phyloP scores from a whole-genome alignment of 2,329 filamentous ascomycete genomes.

The Diplocarpon mali region DNA sequence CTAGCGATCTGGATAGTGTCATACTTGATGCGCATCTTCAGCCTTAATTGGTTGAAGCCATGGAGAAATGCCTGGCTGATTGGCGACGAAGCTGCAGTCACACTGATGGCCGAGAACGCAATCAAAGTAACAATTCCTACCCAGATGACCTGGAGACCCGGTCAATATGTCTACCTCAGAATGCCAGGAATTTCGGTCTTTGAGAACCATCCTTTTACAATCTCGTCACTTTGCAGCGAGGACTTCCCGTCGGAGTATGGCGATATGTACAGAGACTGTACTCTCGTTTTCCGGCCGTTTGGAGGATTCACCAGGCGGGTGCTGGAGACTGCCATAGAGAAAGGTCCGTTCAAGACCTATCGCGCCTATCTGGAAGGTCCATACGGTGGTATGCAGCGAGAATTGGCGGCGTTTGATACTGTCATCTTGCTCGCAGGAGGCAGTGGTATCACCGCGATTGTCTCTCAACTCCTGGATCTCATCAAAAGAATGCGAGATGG shows the following conservation, averaged over 20 bases:
- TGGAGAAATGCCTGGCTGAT: slow-evolving; percentile 72
- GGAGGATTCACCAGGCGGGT: slow-evolving; percentile 82
- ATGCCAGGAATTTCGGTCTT: slow-evolving; percentile 88
- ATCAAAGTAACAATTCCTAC: slow-evolving; percentile 93
- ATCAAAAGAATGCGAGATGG: slow-evolving; percentile 94
- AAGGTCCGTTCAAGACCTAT: slow-evolving; percentile 85
- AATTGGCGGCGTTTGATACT: slow-evolving; percentile 85
- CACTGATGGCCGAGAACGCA: slow-evolving; percentile 83
- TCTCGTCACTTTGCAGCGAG: slow-evolving; percentile 82
- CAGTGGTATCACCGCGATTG: slow-evolving; percentile 85
- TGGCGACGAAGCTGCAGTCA: slow-evolving; percentile 84
- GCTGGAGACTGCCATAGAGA: slow-evolving; percentile 69
- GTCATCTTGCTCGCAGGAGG: slow-evolving; percentile 89
- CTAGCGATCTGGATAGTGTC: slow-evolving; percentile 68
- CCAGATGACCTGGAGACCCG: slow-evolving; percentile 83
- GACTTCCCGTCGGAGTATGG: slow-evolving; percentile 91
- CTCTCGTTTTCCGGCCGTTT: slow-evolving; percentile 84
- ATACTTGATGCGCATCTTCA: slow-evolving; percentile 65
- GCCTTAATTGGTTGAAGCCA: slow-evolving; percentile 81
- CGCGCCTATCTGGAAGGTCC: slow-evolving; percentile 87
- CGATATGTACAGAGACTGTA: slow-evolving; percentile 77
- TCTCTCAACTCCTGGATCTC: slow-evolving; percentile 83
- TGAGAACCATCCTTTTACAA: slow-evolving; percentile 93
- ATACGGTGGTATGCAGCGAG: slow-evolving; percentile 86
- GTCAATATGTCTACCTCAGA: slow-evolving; percentile 87